Evolutionary conservation across 805 yeast genomes (phyloP), one percentile per base, ranked within the genome.

Genomic region (Barnettozyma californica): DNA sequence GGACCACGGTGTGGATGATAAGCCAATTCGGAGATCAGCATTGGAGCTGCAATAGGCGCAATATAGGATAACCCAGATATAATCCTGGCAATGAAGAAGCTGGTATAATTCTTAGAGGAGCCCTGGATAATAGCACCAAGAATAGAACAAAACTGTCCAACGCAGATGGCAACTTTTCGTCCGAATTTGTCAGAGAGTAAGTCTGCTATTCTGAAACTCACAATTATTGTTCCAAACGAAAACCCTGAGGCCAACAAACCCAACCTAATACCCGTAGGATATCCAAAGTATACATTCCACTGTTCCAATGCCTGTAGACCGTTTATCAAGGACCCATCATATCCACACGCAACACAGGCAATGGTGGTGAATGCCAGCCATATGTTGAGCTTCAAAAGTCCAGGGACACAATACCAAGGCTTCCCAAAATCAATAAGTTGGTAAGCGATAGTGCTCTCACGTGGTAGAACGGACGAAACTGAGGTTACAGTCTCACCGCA

Each of bases 1-100:
- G 67, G 61, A 37, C 56, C 77, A 64, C 59, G 50, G 47, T 70
- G 74, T 29, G 83, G 83, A 10, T 20, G 41, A 55, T 66, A 77
- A 1, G 81, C 63, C 29, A 77, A 56, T 60, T 79, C 84, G 4
- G 81, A 69, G 43, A 78, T 67, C 57, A 76, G 64, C n/a, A 76
- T 55, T n/a, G 83, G 80, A 21, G 78, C 66, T 14, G 77, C 64
- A 38, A 71, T 73, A 35, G 66, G 63, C 20, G 75, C 68, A 44
- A 75, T 53, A 53, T 66, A 64, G 36, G 81, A 82, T 40, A 72
- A 53, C 53, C 83, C 83, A 44, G 77, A 52, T 37, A 78, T 56
- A 43, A 78, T 60, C 67, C 84, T 70, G 0, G 58, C 58, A 38
- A 51, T 51, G 14, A 56, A 35, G 50, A 56, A 56, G 51, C 49